These are phyloP conservation scores for Wickerhamomyces queroliae DNA, from an alignment of 805 yeast species.

Conservation along the genomic window DNA sequence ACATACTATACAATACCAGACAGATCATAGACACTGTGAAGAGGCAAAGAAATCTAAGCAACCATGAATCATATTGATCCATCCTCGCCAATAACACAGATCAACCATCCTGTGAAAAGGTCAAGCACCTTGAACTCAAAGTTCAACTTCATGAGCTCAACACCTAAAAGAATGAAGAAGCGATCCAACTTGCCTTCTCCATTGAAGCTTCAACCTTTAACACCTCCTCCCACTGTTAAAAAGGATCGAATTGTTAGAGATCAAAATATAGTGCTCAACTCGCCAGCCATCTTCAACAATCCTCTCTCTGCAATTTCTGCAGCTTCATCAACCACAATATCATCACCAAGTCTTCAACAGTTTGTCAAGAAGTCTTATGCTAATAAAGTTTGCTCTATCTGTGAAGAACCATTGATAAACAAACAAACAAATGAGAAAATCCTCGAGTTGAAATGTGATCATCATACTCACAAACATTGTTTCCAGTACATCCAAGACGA, in stretches of 20 bases:
- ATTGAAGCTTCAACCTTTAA: constrained; percentile 11
- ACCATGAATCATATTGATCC: too few species aligned
- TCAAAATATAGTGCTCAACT: too few species aligned
- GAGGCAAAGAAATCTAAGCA: too few species aligned
- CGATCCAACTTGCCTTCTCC: constrained; percentile 20
- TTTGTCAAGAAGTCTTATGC: constrained; percentile 17
- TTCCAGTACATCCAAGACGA: constrained; percentile 25
- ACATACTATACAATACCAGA: too few species aligned
- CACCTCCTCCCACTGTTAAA: constrained; percentile 18
- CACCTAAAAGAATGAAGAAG: constrained; percentile 14
- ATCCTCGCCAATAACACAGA: constrained; percentile 2
- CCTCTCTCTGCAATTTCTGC: too few species aligned
- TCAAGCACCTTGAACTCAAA: background rate
- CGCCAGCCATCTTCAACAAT: too few species aligned
- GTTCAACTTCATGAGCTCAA: constrained; percentile 4
- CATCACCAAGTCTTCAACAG: constrained; percentile 3
- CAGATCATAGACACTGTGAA: too few species aligned
- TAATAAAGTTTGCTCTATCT: constrained; percentile 33
- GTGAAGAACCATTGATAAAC: constrained; percentile 35
- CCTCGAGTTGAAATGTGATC: constrained; percentile 36
- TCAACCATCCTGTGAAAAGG: constrained; percentile 3
- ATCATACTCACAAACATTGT: constrained; percentile 40
- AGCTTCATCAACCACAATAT: too few species aligned
- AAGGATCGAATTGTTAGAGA: too few species aligned
- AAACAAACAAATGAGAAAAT: constrained; percentile 37